Evolutionary conservation across 2,329 filamentous ascomycete species (phyloP).

Genomic region (Diaporthe sp.): DNA sequence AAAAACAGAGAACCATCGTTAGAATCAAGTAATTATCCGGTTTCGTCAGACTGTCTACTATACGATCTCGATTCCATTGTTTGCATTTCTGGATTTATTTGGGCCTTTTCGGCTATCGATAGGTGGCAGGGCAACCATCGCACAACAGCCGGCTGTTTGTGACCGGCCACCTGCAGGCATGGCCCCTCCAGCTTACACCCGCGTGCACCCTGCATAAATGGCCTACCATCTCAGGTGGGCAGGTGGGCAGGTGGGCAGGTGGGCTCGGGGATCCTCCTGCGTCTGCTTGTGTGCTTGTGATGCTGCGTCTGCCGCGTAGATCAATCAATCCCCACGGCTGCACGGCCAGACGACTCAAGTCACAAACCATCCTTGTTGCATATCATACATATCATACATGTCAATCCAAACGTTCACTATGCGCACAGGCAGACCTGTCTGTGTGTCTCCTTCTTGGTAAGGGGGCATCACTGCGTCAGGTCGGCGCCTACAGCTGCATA

Average conservation of each 20-base stretch:
- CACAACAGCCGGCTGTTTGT: not conserved
- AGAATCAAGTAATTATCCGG: not conserved
- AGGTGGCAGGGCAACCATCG: constrained; percentile 20
- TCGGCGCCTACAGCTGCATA: not conserved
- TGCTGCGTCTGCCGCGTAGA: not conserved
- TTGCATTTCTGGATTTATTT: not conserved
- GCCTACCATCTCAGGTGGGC: not conserved
- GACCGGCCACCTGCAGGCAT: not conserved
- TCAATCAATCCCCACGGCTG: constrained; percentile 10
- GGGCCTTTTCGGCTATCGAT: constrained; percentile 1
- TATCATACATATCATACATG: not conserved
- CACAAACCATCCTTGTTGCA: not conserved
- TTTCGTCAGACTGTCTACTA: not conserved
- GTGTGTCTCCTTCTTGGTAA: not conserved
- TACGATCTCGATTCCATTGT: not conserved
- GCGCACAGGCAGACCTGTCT: not conserved
- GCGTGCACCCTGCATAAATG: not conserved
- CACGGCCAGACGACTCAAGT: not conserved
- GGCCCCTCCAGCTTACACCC: constrained; percentile 3
- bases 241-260: not conserved
- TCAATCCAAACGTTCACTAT: not conserved
- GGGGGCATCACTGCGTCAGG: not conserved
- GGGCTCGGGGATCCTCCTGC: not conserved
- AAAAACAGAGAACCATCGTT: not conserved
- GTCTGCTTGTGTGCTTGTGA: not conserved